A percentile compares a stretch with the other conserved stretches of the same genome.
phyloP scores from a whole-genome alignment of 2,329 filamentous ascomycete species.

The Ophiosphaerella korrae region DNA sequence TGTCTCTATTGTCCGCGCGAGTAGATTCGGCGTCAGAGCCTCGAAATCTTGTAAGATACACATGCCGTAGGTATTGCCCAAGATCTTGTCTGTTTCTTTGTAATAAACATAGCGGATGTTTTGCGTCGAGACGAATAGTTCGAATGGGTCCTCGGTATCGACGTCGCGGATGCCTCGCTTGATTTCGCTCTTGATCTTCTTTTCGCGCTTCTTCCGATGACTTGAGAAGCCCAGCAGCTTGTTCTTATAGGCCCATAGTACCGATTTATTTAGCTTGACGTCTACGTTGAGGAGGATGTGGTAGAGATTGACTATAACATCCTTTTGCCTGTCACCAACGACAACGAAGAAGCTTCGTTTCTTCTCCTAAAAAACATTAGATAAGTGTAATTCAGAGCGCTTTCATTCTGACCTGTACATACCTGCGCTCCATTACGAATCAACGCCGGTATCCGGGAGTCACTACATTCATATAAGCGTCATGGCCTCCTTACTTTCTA shows the following conservation, averaged over 20 bases:
- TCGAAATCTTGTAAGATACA: constrained; percentile 98
- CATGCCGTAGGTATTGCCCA: constrained; percentile 98
- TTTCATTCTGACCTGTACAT: constrained; percentile 4
- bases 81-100: constrained; percentile 98
- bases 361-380: constrained; percentile 67
- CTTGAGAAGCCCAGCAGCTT: constrained; percentile 93
- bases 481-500: not conserved
- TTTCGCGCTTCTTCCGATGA: constrained; percentile 96
- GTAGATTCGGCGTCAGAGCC: constrained; percentile 93
- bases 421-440: constrained; percentile 49
- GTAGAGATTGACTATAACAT: constrained; percentile 94
- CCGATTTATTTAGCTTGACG: constrained; percentile 92
- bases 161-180: constrained; percentile 91
- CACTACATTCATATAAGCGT: constrained; percentile 29
- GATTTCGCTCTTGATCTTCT: constrained; percentile 98
- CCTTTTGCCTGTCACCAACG: constrained; percentile 91
- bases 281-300: constrained; percentile 90
- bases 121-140: constrained; percentile 93
- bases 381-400: not conserved
- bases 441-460: constrained; percentile 48
- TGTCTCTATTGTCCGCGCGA: constrained; percentile 94
- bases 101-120: constrained; percentile 99
- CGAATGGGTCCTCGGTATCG: constrained; percentile 93
- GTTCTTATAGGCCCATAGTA: constrained; percentile 98
- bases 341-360: constrained; percentile 98